Evolutionary conservation across 2,329 filamentous ascomycete genomes (phyloP).

Genomic region (Neonectria sp.): DNA sequence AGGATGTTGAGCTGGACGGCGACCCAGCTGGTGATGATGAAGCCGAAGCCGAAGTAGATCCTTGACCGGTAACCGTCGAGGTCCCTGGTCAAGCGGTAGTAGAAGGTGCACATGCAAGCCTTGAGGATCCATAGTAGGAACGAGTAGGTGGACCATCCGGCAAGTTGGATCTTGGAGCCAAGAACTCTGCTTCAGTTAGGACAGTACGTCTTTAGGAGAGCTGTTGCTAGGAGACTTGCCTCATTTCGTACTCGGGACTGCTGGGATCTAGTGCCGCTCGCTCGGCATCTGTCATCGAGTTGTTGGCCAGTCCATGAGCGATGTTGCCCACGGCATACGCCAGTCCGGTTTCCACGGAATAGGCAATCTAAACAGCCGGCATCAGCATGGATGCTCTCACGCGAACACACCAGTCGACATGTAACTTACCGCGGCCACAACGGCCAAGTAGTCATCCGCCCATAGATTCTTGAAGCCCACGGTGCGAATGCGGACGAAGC

Average conservation of each 20-base stretch:
- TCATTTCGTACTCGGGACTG: slow-evolving; percentile 60
- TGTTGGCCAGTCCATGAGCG: slow-evolving; percentile 69
- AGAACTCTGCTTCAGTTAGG: slow-evolving; percentile 55
- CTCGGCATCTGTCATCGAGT: slow-evolving; percentile 67
- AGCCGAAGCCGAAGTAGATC: slow-evolving; percentile 64
- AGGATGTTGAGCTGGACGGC: slow-evolving; percentile 65
- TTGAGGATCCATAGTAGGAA: slow-evolving; percentile 70
- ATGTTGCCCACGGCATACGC: slow-evolving; percentile 66
- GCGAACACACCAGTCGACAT: background rate
- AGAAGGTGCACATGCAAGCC: slow-evolving; percentile 70
- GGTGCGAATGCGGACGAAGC: slow-evolving; percentile 62
- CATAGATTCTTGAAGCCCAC: slow-evolving; percentile 66
- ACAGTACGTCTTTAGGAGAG: accelerated
- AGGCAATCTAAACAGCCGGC: slow-evolving; percentile 59
- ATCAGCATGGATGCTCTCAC: background rate
- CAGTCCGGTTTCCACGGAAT: slow-evolving; percentile 64
- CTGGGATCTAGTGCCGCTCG: slow-evolving; percentile 60
- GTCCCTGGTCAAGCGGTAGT: slow-evolving; percentile 65
- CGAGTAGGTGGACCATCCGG: slow-evolving; percentile 70
- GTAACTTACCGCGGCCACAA: slow-evolving; percentile 63
- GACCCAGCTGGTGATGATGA: slow-evolving; percentile 66
- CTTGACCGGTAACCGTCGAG: slow-evolving; percentile 59
- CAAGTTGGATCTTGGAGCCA: slow-evolving; percentile 70
- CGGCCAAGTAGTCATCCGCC: slow-evolving; percentile 72
- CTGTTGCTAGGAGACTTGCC: slow-evolving; percentile 44